These are phyloP conservation scores for Thermomyces lanuginosus DNA, from an alignment of 2,329 filamentous ascomycete species.

Conservation along the genomic window DNA sequence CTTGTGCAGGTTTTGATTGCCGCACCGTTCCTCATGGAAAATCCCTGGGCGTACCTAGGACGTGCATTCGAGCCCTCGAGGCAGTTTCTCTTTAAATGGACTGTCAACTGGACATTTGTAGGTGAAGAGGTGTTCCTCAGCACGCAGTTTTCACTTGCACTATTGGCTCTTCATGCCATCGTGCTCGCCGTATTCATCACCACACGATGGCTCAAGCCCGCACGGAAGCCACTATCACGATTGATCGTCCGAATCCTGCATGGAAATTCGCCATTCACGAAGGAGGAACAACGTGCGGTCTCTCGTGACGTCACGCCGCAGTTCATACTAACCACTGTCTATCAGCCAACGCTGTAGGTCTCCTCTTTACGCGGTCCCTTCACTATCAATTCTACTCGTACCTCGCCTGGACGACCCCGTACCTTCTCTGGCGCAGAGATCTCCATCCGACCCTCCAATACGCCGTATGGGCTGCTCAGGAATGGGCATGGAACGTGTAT, in stretches of 20 bases:
- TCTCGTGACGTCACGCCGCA: too few species aligned
- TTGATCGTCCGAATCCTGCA: too few species aligned
- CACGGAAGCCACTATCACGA: too few species aligned
- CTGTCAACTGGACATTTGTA: conserved; percentile 96
- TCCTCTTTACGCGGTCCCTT: conserved; percentile 72
- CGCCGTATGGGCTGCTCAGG: conserved; percentile 58
- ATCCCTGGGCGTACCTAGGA: conserved; percentile 55
- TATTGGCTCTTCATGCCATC: conserved; percentile 49
- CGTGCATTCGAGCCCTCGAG: conserved; percentile 82
- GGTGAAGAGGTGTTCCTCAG: conserved; percentile 66
- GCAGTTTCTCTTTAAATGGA: conserved; percentile 94
- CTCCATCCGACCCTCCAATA: conserved; percentile 52
- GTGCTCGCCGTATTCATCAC: conserved; percentile 51
- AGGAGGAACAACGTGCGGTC: too few species aligned
- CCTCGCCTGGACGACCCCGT: conserved; percentile 76
- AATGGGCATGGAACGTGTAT: conserved; percentile 89
- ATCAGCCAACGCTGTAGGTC: too few species aligned
- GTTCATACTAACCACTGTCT: too few species aligned
- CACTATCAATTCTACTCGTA: conserved; percentile 96
- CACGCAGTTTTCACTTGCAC: conserved; percentile 46
- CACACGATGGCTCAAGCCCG: conserved; percentile 57
- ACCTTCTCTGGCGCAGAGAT: conserved; percentile 65
- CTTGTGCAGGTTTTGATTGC: conserved; percentile 39
- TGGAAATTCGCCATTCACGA: too few species aligned
- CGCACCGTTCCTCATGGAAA: conserved; percentile 49